These are phyloP conservation scores for Chalaropsis thielavioides DNA, from an alignment of 2,329 filamentous ascomycete species.

Conservation along the genomic window DNA sequence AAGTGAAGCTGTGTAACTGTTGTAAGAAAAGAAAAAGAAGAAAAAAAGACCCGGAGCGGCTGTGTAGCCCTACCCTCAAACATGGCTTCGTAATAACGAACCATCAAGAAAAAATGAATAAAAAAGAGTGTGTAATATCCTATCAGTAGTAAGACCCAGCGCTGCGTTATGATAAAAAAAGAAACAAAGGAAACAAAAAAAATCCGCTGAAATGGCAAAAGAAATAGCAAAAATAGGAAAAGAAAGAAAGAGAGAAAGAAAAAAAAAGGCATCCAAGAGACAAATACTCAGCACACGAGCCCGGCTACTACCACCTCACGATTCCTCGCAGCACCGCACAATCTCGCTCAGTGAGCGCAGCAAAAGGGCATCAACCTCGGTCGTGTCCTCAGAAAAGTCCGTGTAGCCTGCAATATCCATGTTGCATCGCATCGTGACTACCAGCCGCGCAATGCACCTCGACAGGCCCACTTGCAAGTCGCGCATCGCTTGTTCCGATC, in stretches of 20 bases:
- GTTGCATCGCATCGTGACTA: slow-evolving; percentile 31
- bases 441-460: slow-evolving; percentile 36
- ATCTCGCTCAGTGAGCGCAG: slow-evolving; percentile 16
- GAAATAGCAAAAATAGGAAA: slow-evolving; percentile 4
- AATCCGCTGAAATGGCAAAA: background rate
- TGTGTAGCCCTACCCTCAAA: background rate
- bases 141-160: background rate
- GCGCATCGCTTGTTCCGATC: slow-evolving; percentile 27
- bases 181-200: background rate
- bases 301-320: background rate
- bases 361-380: slow-evolving; percentile 13
- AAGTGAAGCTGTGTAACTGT: background rate
- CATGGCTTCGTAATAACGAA: background rate
- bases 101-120: background rate
- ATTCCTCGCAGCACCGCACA: slow-evolving; percentile 14
- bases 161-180: slow-evolving; percentile 4
- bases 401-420: background rate
- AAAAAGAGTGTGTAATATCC: background rate
- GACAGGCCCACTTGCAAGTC: slow-evolving; percentile 37
- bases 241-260: slow-evolving; percentile 1
- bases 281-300: background rate
- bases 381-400: slow-evolving; percentile 7
- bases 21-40: background rate
- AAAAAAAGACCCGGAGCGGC: background rate
- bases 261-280: background rate